Evolutionary conservation across 306 rosid genomes (phyloP).

Genomic region (Quercus dentata): DNA sequence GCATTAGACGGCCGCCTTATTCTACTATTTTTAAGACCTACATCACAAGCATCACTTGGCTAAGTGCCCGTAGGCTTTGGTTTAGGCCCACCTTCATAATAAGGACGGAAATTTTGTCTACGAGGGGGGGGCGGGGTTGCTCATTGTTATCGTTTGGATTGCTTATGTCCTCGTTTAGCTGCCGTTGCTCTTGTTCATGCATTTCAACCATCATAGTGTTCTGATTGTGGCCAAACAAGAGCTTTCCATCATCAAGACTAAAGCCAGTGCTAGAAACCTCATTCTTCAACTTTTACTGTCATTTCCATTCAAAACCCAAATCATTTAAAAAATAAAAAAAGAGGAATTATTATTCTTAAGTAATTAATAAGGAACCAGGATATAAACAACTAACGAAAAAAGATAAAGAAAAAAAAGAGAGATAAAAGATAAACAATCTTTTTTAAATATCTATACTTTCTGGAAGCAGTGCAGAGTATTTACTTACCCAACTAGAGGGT

Average conservation of each 20-base stretch:
- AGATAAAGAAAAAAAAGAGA: background rate
- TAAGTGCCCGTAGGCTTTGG: background rate
- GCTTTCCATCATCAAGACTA: slow-evolving; percentile 15
- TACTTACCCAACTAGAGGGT: slow-evolving; percentile 6
- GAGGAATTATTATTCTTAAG: no score
- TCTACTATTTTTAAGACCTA: no score
- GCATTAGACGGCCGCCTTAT: no score
- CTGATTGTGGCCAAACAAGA: slow-evolving; percentile 12
- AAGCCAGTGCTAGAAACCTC: slow-evolving; percentile 12
- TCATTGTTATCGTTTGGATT: slow-evolving; percentile 18
- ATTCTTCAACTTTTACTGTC: background rate
- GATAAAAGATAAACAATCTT: no score
- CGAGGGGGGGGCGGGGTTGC: slow-evolving; percentile 23
- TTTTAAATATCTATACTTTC: no score
- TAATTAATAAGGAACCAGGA: background rate
- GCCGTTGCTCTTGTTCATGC: background rate
- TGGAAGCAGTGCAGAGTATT: background rate
- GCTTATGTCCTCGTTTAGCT: background rate
- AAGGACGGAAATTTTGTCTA: slow-evolving; percentile 18
- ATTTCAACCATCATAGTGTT: background rate
- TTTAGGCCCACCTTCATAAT: background rate
- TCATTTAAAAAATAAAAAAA: background rate
- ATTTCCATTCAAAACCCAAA: background rate
- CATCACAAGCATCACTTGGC: background rate
- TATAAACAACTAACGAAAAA: background rate